These are phyloP conservation scores for Flaveria robusta DNA, from an alignment of 129 eudicot species.

Conservation along the genomic window DNA sequence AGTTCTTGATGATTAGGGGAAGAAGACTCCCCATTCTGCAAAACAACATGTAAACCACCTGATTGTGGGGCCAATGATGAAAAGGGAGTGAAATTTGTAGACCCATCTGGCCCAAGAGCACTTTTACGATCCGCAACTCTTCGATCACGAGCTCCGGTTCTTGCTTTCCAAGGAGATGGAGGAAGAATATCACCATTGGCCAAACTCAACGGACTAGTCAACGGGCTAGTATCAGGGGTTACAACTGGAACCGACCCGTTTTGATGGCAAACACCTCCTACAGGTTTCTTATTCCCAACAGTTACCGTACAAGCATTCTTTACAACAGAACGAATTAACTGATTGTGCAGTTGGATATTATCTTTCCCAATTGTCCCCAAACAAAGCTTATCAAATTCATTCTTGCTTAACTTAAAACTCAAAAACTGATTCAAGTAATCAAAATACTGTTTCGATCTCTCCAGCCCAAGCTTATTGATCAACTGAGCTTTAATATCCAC, in stretches of 20 bases:
- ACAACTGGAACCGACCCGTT: slow-evolving; percentile 48
- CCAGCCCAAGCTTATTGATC: slow-evolving; percentile 71
- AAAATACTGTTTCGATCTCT: slow-evolving; percentile 75
- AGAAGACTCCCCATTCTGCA: slow-evolving; percentile 58
- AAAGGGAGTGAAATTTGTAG: slow-evolving; percentile 37
- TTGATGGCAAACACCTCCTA: slow-evolving; percentile 45
- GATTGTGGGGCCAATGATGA: slow-evolving; percentile 38
- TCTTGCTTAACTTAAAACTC: slow-evolving; percentile 67
- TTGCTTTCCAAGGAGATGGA: slow-evolving; percentile 61
- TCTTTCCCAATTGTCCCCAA: slow-evolving; percentile 73
- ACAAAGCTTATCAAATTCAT: slow-evolving; percentile 78
- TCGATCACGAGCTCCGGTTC: slow-evolving; percentile 61
- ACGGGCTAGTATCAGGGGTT: slow-evolving; percentile 42
- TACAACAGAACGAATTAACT: slow-evolving; percentile 64
- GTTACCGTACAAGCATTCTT: slow-evolving; percentile 63
- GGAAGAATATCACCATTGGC: slow-evolving; percentile 70
- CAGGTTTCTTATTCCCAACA: slow-evolving; percentile 44
- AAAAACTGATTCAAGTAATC: slow-evolving; percentile 59
- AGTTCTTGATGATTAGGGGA: slow-evolving; percentile 55
- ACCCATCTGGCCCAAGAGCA: slow-evolving; percentile 63
- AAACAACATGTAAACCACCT: slow-evolving; percentile 36
- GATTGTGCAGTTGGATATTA: slow-evolving; percentile 82
- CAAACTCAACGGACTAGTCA: slow-evolving; percentile 45
- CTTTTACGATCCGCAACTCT: slow-evolving; percentile 58
- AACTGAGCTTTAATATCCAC: slow-evolving; percentile 72